Base-by-base conservation (phyloP, 441 rosid species). In the Mallotus japonicus region DNA sequence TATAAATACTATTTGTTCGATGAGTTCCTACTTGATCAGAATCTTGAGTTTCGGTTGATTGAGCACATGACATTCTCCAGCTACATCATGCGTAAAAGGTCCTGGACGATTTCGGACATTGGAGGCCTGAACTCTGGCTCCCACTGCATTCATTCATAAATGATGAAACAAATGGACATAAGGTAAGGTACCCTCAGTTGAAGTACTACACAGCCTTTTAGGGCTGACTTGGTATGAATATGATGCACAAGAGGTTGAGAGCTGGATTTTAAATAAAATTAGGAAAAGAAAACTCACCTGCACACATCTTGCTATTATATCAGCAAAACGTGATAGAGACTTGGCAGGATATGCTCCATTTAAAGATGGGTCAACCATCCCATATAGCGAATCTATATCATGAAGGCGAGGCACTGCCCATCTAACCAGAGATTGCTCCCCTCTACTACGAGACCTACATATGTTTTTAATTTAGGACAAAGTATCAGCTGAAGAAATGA, bases 381-480 rank as follows among this genome's bases (percentile, higher is more conserved):
- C 84, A 44, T 88, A 80, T 72, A 94, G 76, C 0, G 99, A 88
- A 73, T 92, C 90, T 2, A 92, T 90, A 74, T 92, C 97, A 65
- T 94, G 95, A 79, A 94, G 99, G 85, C 83, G 86, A 53, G 89
- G 92, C 67, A 87, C 81, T 47, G 93, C 97, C 97, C 99, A 94
- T 83, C 87, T 82, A 73, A 91, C 95, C 75, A 94, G 81, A 80
- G 83, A 86, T 66, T 92, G 97, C 78, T 88, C 95, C 64, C 85
- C 91, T 73, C 96, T 82, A 55, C 89, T 85, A 65, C 89, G 88
- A 24, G 89, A 82, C 81, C 98, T 93, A 64, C 40, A 75, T 19
- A 70, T 11, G 15, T 76, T 75, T 51, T 73, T 28, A 57, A 51
- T 57, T 51, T 61, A 63, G 55, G 37, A 72, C 19, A 6, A 56